These are phyloP conservation scores for Lablab purpureus DNA, from an alignment of 306 rosid species.

Conservation along the genomic window DNA sequence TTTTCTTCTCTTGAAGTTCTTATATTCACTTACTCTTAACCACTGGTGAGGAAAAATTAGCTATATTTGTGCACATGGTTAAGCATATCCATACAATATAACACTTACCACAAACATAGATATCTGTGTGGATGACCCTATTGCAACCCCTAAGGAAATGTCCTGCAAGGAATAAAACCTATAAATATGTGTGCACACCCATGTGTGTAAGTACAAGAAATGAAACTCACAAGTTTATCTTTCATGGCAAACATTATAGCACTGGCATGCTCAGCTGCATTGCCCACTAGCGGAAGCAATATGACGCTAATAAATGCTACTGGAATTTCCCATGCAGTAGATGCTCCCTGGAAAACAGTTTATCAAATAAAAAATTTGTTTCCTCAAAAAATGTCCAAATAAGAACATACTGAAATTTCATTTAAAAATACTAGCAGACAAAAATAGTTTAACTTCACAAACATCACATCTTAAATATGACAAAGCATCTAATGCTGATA, in stretches of 20 bases:
- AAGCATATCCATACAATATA: not conserved
- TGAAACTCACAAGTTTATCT: conserved; percentile 79
- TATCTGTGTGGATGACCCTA: conserved; percentile 86
- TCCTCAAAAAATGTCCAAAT: conserved; percentile 1
- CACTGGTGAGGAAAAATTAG: no score
- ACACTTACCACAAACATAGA: conserved; percentile 80
- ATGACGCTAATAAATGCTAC: conserved; percentile 80
- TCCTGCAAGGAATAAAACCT: conserved; percentile 60
- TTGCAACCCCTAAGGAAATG: conserved; percentile 82
- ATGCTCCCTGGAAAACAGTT: conserved; percentile 70
- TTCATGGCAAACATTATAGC: conserved; percentile 90
- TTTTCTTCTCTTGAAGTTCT: no score
- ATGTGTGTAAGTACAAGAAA: not conserved
- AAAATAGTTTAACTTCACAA: not conserved
- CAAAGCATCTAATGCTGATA: conserved; percentile 2
- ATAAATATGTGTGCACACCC: not conserved
- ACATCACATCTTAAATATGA: not conserved
- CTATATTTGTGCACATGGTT: not conserved
- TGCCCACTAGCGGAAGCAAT: conserved; percentile 86
- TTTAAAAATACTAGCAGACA: not conserved
- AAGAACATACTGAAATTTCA: not conserved
- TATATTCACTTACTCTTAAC: no score
- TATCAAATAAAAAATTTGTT: conserved; percentile 31
- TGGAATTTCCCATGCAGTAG: conserved; percentile 66
- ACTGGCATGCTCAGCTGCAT: conserved; percentile 95